Evolutionary conservation across 208 protist genomes (phyloP).

Genomic region (Crithidia acanthocephali): DNA sequence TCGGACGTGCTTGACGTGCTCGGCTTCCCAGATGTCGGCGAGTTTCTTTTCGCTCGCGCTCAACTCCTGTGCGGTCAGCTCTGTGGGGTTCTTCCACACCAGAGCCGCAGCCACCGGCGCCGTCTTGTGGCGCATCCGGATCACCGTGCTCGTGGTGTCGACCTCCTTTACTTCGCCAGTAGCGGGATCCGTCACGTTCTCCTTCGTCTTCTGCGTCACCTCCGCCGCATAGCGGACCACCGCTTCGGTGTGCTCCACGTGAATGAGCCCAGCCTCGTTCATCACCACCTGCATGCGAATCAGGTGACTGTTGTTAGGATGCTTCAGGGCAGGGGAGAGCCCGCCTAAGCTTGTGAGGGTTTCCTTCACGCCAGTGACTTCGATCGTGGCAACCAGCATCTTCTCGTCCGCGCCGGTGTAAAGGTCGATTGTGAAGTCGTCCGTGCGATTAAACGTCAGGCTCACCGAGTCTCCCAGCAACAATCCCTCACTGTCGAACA

Average conservation of each 20-base stretch:
- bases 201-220: slow-evolving; percentile 40
- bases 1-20: slow-evolving; percentile 61
- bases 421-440: slow-evolving; percentile 76
- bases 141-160: slow-evolving; percentile 22
- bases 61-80: slow-evolving; percentile 38
- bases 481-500: slow-evolving; percentile 14
- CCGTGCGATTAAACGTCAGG: slow-evolving; percentile 75
- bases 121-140: slow-evolving; percentile 50
- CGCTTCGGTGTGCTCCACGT: slow-evolving; percentile 65
- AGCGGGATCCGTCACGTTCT: slow-evolving; percentile 33
- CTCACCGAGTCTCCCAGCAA: slow-evolving; percentile 55
- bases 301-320: slow-evolving; percentile 85
- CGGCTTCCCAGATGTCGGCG: slow-evolving; percentile 48
- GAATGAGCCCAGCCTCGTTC: slow-evolving; percentile 74
- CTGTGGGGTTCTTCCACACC: slow-evolving; percentile 42
- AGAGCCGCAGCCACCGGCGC: slow-evolving; percentile 35
- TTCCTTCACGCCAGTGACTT: slow-evolving; percentile 53
- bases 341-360: slow-evolving; percentile 46
- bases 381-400: slow-evolving; percentile 43
- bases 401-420: slow-evolving; percentile 24
- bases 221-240: slow-evolving; percentile 67
- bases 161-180: slow-evolving; percentile 30
- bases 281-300: slow-evolving; percentile 74
- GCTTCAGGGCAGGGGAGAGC: slow-evolving; percentile 43
- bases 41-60: slow-evolving; percentile 47